Percentiles rank a stretch among this genome's conserved stretches.
phyloP scores from a whole-genome alignment of 495 filamentous ascomycete species.

The Tuber calosporum region DNA sequence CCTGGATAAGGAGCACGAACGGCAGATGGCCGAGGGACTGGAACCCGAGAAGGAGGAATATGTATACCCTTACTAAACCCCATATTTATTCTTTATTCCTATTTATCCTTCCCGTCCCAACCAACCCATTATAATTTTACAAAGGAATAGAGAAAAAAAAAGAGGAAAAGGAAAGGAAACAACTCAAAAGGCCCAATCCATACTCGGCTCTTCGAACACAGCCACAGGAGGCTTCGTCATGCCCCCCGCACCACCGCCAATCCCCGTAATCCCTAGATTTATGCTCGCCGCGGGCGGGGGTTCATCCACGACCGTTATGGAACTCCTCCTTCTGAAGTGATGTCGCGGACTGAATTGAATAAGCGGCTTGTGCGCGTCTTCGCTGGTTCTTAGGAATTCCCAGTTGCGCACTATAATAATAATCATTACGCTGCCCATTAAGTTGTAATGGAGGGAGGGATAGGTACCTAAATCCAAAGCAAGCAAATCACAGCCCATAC shows the following conservation, averaged over 20 bases:
- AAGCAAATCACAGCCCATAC: conserved; percentile 94
- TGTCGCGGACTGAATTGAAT: conserved; percentile 55
- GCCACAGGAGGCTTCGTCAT: conserved; percentile 61
- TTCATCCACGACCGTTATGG: conserved; percentile 73
- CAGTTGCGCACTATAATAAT: conserved; percentile 59
- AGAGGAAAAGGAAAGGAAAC: background rate
- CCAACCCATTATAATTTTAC: conserved; percentile 1
- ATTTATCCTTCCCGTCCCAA: background rate
- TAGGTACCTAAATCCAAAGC: conserved; percentile 59
- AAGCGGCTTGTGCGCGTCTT: conserved; percentile 43
- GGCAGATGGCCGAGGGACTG: conserved; percentile 63
- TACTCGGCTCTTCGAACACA: conserved; percentile 83
- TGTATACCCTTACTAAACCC: conserved; percentile 35
- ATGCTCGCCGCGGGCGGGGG: conserved; percentile 44
- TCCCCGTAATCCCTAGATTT: conserved; percentile 9
- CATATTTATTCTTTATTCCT: background rate
- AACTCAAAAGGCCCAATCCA: conserved; percentile 51
- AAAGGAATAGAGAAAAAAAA: background rate
- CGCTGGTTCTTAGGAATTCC: conserved; percentile 65
- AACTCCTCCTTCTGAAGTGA: conserved; percentile 54
- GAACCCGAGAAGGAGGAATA: conserved; percentile 57
- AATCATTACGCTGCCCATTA: conserved; percentile 19
- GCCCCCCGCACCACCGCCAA: conserved; percentile 39
- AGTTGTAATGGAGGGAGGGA: background rate
- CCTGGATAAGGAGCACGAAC: conserved; percentile 68